phyloP scores from a whole-genome alignment of 805 yeast species.

The Hanseniaspora taiwanica region DNA sequence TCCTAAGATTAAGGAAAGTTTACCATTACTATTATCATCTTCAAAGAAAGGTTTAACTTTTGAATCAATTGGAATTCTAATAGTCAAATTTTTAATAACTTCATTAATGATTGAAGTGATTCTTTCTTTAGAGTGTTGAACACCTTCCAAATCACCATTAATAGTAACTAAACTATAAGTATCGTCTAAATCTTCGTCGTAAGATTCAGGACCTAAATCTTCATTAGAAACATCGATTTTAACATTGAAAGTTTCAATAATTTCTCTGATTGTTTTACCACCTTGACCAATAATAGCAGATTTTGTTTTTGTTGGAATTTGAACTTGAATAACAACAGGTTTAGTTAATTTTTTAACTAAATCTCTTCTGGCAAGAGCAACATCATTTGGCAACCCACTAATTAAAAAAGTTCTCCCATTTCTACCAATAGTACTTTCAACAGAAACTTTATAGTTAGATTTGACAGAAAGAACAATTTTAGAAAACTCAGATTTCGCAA shows the following conservation, averaged over 20 bases:
- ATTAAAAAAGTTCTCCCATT: conserved; percentile 74
- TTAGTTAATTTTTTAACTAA: conserved; percentile 64
- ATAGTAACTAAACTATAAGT: conserved; percentile 48
- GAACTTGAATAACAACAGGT: conserved; percentile 48
- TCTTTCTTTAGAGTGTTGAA: conserved; percentile 53
- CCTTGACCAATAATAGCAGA: conserved; percentile 76
- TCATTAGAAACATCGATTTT: conserved; percentile 43
- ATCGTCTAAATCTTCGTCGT: conserved; percentile 45
- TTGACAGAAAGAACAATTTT: conserved; percentile 54
- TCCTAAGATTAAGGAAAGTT: no score
- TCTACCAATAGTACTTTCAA: conserved; percentile 73
- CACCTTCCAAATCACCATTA: conserved; percentile 79
- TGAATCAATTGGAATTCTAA: conserved; percentile 30
- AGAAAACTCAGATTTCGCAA: conserved; percentile 52
- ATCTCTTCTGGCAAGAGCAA: conserved; percentile 59
- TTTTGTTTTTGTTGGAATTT: conserved; percentile 65
- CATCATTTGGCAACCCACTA: conserved; percentile 57
- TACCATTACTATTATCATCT: conserved; percentile 2
- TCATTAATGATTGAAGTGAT: conserved; percentile 65
- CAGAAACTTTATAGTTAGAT: conserved; percentile 44
- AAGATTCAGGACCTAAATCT: conserved; percentile 23
- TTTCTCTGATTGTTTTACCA: conserved; percentile 72
- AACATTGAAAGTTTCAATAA: conserved; percentile 53
- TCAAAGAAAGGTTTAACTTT: conserved; percentile 20
- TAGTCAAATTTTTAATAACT: conserved; percentile 45